Conservation (phyloP, 495 filamentous ascomycete genomes). For the Annulohypoxylon nitens region DNA sequence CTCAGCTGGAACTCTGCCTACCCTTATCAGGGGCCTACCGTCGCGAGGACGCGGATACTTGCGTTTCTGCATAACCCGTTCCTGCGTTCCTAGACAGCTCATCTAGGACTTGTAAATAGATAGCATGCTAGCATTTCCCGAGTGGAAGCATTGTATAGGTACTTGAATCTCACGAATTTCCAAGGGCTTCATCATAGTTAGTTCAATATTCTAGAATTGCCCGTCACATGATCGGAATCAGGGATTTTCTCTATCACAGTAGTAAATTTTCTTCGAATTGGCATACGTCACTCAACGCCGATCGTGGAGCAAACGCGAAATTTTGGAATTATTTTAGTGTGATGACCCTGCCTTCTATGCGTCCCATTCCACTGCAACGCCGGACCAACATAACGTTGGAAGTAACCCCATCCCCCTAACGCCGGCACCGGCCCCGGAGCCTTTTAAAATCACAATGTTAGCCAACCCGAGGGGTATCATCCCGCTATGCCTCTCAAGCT, state of each 20-base stretch:
- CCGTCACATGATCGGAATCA: neutral
- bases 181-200: neutral
- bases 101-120: conserved; percentile 19
- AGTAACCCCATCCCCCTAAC: neutral
- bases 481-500: conserved; percentile 10
- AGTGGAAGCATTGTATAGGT: conserved; percentile 19
- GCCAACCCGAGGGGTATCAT: conserved; percentile 36
- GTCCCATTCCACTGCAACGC: neutral
- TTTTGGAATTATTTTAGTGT: neutral
- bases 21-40: neutral
- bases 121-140: conserved; percentile 30
- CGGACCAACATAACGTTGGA: neutral
- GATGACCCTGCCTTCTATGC: neutral
- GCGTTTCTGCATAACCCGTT: conserved; percentile 5
- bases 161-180: neutral
- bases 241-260: neutral
- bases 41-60: neutral
- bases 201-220: neutral
- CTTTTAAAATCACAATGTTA: neutral
- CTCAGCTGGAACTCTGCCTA: neutral
- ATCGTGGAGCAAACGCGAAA: neutral
- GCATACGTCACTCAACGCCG: neutral
- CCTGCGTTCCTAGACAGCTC: conserved; percentile 4
- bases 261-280: neutral
- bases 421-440: neutral